phyloP scores from a whole-genome alignment of 148 eudicot species.

The Fagopyrum homotropicum region DNA sequence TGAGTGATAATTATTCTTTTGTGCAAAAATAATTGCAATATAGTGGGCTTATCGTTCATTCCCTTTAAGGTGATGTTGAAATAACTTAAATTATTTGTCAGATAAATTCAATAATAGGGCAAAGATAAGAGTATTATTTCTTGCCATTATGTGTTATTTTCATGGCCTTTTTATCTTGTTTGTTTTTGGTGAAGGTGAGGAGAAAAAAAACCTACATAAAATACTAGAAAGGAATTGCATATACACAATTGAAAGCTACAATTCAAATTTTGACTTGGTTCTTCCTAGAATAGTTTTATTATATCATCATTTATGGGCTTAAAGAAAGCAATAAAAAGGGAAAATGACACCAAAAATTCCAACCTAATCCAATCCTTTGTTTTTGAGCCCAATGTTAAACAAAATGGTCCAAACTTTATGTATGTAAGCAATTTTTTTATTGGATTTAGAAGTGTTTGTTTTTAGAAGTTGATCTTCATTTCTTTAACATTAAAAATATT shows the following conservation, averaged over 20 bases:
- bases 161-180: background rate
- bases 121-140: background rate
- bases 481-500: no score
- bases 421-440: no score
- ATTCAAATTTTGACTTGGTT: slow-evolving; percentile 7
- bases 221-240: background rate
- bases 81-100: background rate
- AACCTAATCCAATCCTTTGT: no score
- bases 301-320: background rate
- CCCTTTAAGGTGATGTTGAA: slow-evolving; percentile 2
- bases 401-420: no score
- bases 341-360: no score
- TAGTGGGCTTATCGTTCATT: background rate
- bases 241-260: background rate
- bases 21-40: background rate
- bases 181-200: background rate
- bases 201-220: background rate
- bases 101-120: background rate
- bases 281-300: background rate
- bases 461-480: no score
- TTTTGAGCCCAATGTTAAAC: no score
- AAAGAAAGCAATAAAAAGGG: background rate
- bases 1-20: background rate
- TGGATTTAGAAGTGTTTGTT: no score
- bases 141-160: background rate